These are phyloP conservation scores for Cucumis melo DNA, from an alignment of 306 rosid genomes.

Conservation along the genomic window DNA sequence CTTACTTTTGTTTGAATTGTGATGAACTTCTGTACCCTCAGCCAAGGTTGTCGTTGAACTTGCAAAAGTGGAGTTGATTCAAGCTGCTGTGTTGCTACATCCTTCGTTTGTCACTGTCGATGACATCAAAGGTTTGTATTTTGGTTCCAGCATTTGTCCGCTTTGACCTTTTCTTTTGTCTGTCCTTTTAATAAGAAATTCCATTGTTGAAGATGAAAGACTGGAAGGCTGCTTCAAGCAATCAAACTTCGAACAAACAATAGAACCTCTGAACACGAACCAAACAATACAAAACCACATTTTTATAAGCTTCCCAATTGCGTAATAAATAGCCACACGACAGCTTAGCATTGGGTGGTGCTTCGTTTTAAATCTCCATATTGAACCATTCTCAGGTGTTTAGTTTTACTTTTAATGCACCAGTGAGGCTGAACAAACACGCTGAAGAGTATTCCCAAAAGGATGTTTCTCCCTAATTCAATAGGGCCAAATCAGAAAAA, in stretches of 20 bases:
- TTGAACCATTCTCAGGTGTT: neutral
- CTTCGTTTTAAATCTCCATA: neutral
- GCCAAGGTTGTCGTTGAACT: slow-evolving; percentile 71
- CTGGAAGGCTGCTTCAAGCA: too few relatives aligned
- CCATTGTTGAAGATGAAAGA: neutral
- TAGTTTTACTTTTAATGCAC: too few relatives aligned
- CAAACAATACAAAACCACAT: neutral
- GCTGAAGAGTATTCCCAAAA: neutral
- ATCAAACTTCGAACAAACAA: neutral
- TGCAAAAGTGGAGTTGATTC: slow-evolving; percentile 24
- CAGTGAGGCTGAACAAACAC: neutral
- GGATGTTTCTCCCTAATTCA: neutral
- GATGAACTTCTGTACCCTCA: slow-evolving; percentile 11
- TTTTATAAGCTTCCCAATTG: neutral
- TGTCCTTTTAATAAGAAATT: neutral
- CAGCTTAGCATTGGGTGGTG: neutral
- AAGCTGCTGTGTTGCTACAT: slow-evolving; percentile 53
- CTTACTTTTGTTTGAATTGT: neutral
- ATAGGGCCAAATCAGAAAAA: too few relatives aligned
- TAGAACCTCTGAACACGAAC: neutral
- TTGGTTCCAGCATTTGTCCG: neutral
- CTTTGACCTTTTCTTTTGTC: neutral
- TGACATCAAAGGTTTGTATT: slow-evolving; percentile 48
- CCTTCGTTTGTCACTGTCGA: slow-evolving; percentile 55
- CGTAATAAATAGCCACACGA: neutral